phyloP scores from a whole-genome alignment of 768 basidiomycete genomes.

The Tulasnella sp. region DNA sequence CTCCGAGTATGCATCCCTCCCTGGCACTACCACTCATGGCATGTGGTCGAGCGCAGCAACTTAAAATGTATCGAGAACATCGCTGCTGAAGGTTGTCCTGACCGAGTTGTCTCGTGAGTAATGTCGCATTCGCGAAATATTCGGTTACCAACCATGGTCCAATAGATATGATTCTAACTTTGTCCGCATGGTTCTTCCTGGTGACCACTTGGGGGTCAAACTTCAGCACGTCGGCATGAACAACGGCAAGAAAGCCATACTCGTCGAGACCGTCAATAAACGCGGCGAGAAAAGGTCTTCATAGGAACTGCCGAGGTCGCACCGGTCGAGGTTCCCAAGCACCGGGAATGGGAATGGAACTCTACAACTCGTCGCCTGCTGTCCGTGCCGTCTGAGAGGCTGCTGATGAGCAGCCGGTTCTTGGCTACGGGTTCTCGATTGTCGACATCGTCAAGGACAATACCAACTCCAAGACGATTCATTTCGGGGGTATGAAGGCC shows the following conservation, averaged over 20 bases:
- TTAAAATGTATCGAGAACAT: constrained; percentile 85
- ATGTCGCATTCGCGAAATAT: background rate
- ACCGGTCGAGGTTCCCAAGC: constrained; percentile 39
- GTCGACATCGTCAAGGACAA: constrained; percentile 98
- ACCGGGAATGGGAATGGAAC: constrained; percentile 95
- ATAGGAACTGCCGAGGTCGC: constrained; percentile 70
- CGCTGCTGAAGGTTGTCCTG: constrained; percentile 84
- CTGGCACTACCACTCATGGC: constrained; percentile 95
- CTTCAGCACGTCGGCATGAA: constrained; percentile 38
- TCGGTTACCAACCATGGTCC: constrained; percentile 6
- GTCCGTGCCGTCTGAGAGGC: constrained; percentile 96
- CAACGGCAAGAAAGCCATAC: constrained; percentile 65
- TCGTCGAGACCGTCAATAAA: constrained; percentile 42
- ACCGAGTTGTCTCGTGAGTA: constrained; percentile 76
- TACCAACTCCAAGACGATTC: constrained; percentile 94
- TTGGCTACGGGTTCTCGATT: constrained; percentile 91
- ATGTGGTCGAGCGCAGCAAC: constrained; percentile 96
- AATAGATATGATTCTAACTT: constrained; percentile 49
- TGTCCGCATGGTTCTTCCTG: constrained; percentile 39
- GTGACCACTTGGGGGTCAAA: constrained; percentile 33
- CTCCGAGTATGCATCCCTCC: constrained; percentile 82
- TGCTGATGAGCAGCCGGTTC: constrained; percentile 83
- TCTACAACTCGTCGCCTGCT: constrained; percentile 85
- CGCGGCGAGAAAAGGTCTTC: constrained; percentile 84
- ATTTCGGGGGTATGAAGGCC: constrained; percentile 98